Base-by-base conservation (phyloP, 148 eudicot genomes). In the Fallopia convolvulus region DNA sequence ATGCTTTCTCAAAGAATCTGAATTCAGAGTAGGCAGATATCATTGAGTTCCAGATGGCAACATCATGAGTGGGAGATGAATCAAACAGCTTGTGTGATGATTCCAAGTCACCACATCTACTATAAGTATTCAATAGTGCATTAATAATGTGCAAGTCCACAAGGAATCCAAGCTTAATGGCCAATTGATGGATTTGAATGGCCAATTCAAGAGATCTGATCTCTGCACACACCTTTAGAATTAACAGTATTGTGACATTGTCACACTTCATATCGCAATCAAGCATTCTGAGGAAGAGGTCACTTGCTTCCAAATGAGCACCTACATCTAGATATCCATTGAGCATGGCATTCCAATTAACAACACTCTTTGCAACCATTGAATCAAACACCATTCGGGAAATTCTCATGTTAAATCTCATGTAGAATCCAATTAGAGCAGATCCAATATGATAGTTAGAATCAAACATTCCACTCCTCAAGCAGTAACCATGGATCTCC, bases 401-500 rank as follows among this genome's bases (percentile, higher is more conserved):
- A 76, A 63, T 78, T 40, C 72, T 74, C 80, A 73, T 76, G 63
- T 79, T 77, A 39, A 88, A 88, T 75, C 75, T 83, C 46, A 60
- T 58, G 77, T 86, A 88, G 70, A 88, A 86, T 58, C 86, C 89
- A 61, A 86, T 44, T 33, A 86, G 80, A 80, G 89, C 82, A 76
- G 85, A 81, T 61, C 83, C 86, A 75, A 86, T 79, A 78, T 88
- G 80, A 80, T 5, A 79, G 81, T 52, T 77, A 26, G 81, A 82
- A 75, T 84, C 76, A 32, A 83, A 80, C 70, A 85, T 53, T 17
- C 89, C 84, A 76, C 80, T 84, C 79, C 90, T 87, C 80, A 87
- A 77, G 77, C 86, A 83, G 83, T 81, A 87, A 77, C 90, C 85
- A 81, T 89, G 92, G 32, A 87, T 68, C 76, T 82, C 84, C 73